Evolutionary conservation across 495 filamentous ascomycete genomes (phyloP).

Genomic region (Daldinia vernicosa): DNA sequence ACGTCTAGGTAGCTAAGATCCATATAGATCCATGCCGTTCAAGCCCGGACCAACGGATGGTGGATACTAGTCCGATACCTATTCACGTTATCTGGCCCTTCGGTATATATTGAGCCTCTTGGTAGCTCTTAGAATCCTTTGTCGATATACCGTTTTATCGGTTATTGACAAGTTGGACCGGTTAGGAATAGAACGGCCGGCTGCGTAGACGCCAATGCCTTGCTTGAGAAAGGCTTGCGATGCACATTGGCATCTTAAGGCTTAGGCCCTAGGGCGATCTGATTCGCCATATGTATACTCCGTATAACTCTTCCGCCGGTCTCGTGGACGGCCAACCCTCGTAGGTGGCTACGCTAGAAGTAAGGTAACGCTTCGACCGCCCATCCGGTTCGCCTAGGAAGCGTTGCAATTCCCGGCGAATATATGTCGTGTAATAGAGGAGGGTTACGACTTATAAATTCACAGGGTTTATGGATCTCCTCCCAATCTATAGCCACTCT

Average conservation of each 20-base stretch:
- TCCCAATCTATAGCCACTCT: constrained; percentile 34
- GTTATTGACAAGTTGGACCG: not conserved
- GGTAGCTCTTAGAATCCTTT: constrained; percentile 6
- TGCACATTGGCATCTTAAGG: constrained; percentile 20
- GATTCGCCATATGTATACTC: constrained; percentile 31
- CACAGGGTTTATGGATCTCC: constrained; percentile 4
- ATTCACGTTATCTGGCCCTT: constrained; percentile 14
- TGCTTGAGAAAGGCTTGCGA: constrained; percentile 15
- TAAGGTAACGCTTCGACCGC: constrained; percentile 31
- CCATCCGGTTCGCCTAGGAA: constrained; percentile 19
- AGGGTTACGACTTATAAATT: constrained; percentile 27
- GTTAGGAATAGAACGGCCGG: constrained; percentile 12
- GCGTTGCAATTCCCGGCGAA: constrained; percentile 12
- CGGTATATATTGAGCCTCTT: constrained; percentile 9
- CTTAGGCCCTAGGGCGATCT: constrained; percentile 13
- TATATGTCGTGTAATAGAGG: constrained; percentile 38
- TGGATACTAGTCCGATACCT: constrained; percentile 6
- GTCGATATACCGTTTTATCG: not conserved
- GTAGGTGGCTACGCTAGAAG: constrained; percentile 7
- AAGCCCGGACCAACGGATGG: constrained; percentile 27
- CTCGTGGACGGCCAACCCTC: constrained; percentile 23
- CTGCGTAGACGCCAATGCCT: constrained; percentile 16
- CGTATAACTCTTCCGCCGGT: constrained; percentile 19
- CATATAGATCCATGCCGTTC: constrained; percentile 4
- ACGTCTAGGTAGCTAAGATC: constrained; percentile 16